Base-by-base conservation (phyloP, 202 grass and related monocot genomes). In the Brachypodium distachyon region DNA sequence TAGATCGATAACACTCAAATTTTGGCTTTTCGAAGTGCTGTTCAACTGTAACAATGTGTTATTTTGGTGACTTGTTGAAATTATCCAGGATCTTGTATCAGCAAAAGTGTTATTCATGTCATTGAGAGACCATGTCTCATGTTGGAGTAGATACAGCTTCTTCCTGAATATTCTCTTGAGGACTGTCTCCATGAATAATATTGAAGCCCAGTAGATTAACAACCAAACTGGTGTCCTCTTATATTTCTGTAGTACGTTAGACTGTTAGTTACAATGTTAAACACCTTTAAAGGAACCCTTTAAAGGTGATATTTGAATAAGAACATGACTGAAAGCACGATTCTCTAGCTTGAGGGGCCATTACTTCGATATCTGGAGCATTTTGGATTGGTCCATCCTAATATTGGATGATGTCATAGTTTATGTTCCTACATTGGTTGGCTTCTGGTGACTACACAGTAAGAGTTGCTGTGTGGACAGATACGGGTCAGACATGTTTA, bases 391-490 rank as follows among this genome's bases (percentile, higher is more conserved):
- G 78, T 69, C 51, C 78, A 82, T 84, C 76, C 86, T 80, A 84
- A 80, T 80, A 80, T 80, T 88, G 76, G 86, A 84, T 88, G 81
- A 71, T 80, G 63, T 38, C 86, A 80, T 84, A 80, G 81, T 84
- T 80, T 84, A 49, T 88, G 81, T 70, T 84, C 81, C 76, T 64
- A 84, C 33, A 88, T 76, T 22, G 3, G 23, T 69, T 84, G 86
- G 25, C 70, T 88, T 88, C 81, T 88, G 81, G 70, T 88, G 81
- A 80, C 81, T 88, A 80, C 63, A 42, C 86, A 84, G 55, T 76
- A 88, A 40, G 55, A 84, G 81, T 80, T 84, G 80, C 76, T 88
- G 86, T 84, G 86, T 84, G 81, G 86, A 88, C 86, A 84, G 76
- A 84, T 88, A 84, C 81, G 81, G 81, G 86, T 80, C 86, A 80